Percentiles rank a stretch among this genome's conserved stretches.
Conservation (phyloP, 1,284 basidiomycete genomes). For the Takashimella tepidaria region DNA sequence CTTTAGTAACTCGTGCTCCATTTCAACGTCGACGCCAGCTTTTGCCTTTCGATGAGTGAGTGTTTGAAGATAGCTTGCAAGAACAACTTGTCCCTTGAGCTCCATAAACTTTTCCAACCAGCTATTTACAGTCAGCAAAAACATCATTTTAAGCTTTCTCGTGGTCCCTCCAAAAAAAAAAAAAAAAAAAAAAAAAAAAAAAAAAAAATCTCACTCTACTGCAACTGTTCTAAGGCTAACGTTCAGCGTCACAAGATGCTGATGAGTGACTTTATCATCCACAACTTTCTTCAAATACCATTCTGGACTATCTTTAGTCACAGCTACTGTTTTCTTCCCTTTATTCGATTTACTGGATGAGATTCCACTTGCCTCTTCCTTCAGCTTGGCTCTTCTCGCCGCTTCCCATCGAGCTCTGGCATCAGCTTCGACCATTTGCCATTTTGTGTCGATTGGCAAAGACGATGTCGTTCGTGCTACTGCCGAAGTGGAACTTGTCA, state of each 20-base stretch:
- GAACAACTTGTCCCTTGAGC: slow-evolving; percentile 75
- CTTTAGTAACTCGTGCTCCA: slow-evolving; percentile 88
- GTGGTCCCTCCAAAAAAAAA: too few relatives aligned
- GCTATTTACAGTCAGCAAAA: slow-evolving; percentile 46
- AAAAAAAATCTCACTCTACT: slow-evolving; percentile 68
- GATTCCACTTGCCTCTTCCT: slow-evolving; percentile 55
- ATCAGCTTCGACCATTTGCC: slow-evolving; percentile 82
- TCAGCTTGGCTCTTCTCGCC: slow-evolving; percentile 57
- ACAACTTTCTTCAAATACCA: slow-evolving; percentile 50
- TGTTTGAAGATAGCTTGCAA: slow-evolving; percentile 72
- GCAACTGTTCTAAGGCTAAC: slow-evolving; percentile 66
- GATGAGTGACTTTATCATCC: slow-evolving; percentile 31
- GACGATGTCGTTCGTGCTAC: slow-evolving; percentile 35
- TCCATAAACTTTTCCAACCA: slow-evolving; percentile 77
- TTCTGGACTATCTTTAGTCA: slow-evolving; percentile 64
- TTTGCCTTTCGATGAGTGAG: slow-evolving; percentile 52
- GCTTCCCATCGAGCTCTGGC: slow-evolving; percentile 74
- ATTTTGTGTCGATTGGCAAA: slow-evolving; percentile 78
- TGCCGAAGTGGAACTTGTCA: slow-evolving; percentile 21
- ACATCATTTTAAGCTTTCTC: slow-evolving; percentile 21
- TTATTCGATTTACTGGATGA: slow-evolving; percentile 54
- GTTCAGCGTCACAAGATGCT: slow-evolving; percentile 30
- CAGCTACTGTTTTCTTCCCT: slow-evolving; percentile 36
- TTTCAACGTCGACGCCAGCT: slow-evolving; percentile 59
- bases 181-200: too few relatives aligned